Evolutionary conservation across 768 basidiomycete genomes (phyloP).

Genomic region (Tubosaeta brunneosetosa): DNA sequence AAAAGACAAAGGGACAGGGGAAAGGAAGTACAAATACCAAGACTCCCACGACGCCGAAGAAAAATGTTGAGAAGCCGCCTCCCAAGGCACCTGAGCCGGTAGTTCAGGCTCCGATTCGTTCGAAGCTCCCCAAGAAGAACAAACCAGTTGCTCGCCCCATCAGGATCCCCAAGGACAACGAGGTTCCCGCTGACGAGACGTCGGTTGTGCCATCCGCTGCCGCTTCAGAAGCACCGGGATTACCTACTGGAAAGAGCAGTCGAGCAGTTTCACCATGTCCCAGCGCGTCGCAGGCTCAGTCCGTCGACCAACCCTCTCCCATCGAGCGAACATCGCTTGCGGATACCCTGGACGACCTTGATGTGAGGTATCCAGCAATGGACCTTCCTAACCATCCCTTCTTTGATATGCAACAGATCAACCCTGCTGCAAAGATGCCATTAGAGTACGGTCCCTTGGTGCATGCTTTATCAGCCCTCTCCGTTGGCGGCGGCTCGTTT

Average conservation of each 20-base stretch:
- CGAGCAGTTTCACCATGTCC: conserved; percentile 44
- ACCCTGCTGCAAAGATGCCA: conserved; percentile 74
- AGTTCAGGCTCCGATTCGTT: conserved; percentile 67
- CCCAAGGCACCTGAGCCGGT: conserved; percentile 32
- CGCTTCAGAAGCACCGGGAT: conserved; percentile 44
- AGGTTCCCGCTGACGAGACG: conserved; percentile 37
- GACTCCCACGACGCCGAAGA: conserved; percentile 15
- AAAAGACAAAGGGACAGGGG: conserved; percentile 24
- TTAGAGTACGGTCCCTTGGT: conserved; percentile 82
- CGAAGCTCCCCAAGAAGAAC: conserved; percentile 81
- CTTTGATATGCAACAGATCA: conserved; percentile 68
- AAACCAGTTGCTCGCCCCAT: conserved; percentile 59
- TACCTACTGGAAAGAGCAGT: conserved; percentile 30
- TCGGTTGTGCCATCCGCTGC: conserved; percentile 42
- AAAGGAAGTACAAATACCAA: conserved; percentile 25
- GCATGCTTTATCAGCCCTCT: conserved; percentile 80
- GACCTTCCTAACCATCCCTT: conserved; percentile 67
- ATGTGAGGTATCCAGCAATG: conserved; percentile 55
- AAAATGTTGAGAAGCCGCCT: conserved; percentile 16
- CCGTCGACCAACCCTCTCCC: conserved; percentile 47
- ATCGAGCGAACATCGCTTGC: conserved; percentile 48
- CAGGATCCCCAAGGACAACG: conserved; percentile 58
- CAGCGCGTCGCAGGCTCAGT: conserved; percentile 57
- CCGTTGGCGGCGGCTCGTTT: conserved; percentile 81
- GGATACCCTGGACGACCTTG: conserved; percentile 66